Evolutionary conservation across 306 rosid species (phyloP).

Genomic region (Quercus gilva): DNA sequence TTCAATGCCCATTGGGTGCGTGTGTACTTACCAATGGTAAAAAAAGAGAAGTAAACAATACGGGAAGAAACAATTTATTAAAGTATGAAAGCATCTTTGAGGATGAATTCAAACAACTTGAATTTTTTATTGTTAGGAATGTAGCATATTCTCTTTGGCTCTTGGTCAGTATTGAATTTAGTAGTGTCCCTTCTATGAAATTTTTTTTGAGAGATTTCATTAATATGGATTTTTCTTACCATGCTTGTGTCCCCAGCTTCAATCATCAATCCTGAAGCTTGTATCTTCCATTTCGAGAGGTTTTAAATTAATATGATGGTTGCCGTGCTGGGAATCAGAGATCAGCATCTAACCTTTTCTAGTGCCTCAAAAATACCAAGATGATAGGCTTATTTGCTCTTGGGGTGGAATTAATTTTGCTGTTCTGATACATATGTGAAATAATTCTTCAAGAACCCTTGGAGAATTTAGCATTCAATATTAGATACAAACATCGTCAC

Average conservation of each 20-base stretch:
- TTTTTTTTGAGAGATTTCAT: background rate
- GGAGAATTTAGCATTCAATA: background rate
- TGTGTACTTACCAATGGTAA: too few relatives aligned
- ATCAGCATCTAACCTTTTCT: background rate
- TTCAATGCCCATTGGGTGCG: too few relatives aligned
- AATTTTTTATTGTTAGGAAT: background rate
- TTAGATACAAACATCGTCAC: background rate
- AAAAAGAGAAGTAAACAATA: too few relatives aligned
- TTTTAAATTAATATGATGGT: background rate
- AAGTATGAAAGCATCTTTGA: conserved; percentile 1
- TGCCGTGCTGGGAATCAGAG: background rate
- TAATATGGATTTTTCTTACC: background rate
- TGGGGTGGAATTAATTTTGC: background rate
- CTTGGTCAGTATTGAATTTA: background rate
- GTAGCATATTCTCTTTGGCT: background rate
- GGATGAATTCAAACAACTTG: background rate
- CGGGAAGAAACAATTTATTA: background rate
- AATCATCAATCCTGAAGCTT: background rate
- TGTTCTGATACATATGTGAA: background rate
- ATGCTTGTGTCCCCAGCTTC: background rate
- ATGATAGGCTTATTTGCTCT: background rate
- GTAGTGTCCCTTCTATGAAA: background rate
- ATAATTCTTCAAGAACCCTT: background rate
- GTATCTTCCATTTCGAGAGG: background rate
- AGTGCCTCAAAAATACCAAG: background rate